Percentiles rank a stretch among this genome's conserved stretches.
Conservation (phyloP, 2,329 filamentous ascomycete genomes). For the Alternaria alternata region DNA sequence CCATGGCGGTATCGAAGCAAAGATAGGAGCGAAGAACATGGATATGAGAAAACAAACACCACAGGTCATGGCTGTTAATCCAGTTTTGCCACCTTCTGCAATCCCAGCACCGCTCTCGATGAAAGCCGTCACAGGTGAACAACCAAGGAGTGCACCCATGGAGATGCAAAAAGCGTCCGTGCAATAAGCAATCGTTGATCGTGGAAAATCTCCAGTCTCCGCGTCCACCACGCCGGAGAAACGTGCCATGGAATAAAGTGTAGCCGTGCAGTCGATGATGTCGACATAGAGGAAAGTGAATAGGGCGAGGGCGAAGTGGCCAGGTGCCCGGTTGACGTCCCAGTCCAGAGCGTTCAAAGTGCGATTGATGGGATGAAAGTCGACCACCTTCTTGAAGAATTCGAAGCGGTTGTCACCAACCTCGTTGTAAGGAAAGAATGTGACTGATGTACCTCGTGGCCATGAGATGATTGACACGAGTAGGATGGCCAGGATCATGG, state of each 20-base stretch:
- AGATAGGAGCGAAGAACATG: slow-evolving; percentile 89
- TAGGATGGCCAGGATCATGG: slow-evolving; percentile 82
- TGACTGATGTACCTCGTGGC: slow-evolving; percentile 78
- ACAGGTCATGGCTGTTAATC: slow-evolving; percentile 78
- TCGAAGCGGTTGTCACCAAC: slow-evolving; percentile 75
- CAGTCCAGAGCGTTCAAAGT: slow-evolving; percentile 78
- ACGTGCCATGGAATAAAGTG: slow-evolving; percentile 87
- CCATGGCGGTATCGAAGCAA: slow-evolving; percentile 88
- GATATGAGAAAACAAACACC: slow-evolving; percentile 87
- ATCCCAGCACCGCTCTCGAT: slow-evolving; percentile 89
- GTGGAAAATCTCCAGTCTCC: slow-evolving; percentile 84
- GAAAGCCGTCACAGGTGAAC: slow-evolving; percentile 83
- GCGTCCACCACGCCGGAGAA: slow-evolving; percentile 83
- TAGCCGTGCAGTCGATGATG: slow-evolving; percentile 87
- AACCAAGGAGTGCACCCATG: slow-evolving; percentile 79
- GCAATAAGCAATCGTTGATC: slow-evolving; percentile 83
- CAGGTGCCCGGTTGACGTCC: slow-evolving; percentile 70
- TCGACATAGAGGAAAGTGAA: slow-evolving; percentile 93
- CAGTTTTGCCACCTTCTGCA: slow-evolving; percentile 84
- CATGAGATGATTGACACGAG: slow-evolving; percentile 88
- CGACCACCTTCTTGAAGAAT: slow-evolving; percentile 86
- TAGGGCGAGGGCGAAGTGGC: slow-evolving; percentile 81
- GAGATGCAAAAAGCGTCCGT: slow-evolving; percentile 84
- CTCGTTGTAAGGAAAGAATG: slow-evolving; percentile 77
- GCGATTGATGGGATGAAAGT: slow-evolving; percentile 77